Percentiles rank a stretch among this genome's conserved stretches.
Evolutionary conservation across 495 filamentous ascomycete genomes (phyloP).

Genomic region (Pyrenopolyporus hunteri): DNA sequence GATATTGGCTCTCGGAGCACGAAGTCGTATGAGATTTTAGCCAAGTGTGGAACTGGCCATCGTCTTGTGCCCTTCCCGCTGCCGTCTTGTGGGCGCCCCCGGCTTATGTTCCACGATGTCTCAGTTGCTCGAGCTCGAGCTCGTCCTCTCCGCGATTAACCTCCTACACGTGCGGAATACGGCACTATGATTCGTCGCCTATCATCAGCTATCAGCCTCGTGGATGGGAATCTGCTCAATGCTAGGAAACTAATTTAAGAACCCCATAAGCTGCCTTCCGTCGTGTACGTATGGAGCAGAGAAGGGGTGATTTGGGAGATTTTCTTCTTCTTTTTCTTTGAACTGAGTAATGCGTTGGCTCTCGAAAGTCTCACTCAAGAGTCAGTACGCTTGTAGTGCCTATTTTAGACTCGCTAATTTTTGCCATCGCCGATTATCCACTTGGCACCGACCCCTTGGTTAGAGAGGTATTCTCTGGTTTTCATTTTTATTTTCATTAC

Average conservation of each 20-base stretch:
- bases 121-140: slow-evolving; percentile 22
- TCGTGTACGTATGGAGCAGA: background rate
- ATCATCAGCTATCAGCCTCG: slow-evolving; percentile 36
- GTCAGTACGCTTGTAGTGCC: slow-evolving; percentile 15
- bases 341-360: slow-evolving; percentile 10
- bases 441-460: slow-evolving; percentile 20
- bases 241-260: slow-evolving; percentile 23
- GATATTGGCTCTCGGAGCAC: background rate
- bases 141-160: slow-evolving; percentile 36
- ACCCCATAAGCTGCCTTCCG: slow-evolving; percentile 7
- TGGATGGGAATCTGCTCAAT: background rate
- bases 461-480: slow-evolving; percentile 4
- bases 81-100: slow-evolving; percentile 20
- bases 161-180: slow-evolving; percentile 40
- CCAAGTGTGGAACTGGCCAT: slow-evolving; percentile 16
- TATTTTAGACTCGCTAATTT: slow-evolving; percentile 1
- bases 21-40: slow-evolving; percentile 14
- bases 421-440: slow-evolving; percentile 18
- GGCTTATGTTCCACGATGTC: slow-evolving; percentile 25
- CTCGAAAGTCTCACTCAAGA: slow-evolving; percentile 4
- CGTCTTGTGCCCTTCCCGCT: slow-evolving; percentile 26
- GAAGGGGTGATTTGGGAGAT: background rate
- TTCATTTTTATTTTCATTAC: too few species aligned
- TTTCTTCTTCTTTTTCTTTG: too few species aligned
- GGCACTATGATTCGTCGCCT: slow-evolving; percentile 40